A percentile compares a stretch with the other conserved stretches of the same genome.
Conservation (phyloP, 2,329 filamentous ascomycete species). For the Elsinoe batatas region DNA sequence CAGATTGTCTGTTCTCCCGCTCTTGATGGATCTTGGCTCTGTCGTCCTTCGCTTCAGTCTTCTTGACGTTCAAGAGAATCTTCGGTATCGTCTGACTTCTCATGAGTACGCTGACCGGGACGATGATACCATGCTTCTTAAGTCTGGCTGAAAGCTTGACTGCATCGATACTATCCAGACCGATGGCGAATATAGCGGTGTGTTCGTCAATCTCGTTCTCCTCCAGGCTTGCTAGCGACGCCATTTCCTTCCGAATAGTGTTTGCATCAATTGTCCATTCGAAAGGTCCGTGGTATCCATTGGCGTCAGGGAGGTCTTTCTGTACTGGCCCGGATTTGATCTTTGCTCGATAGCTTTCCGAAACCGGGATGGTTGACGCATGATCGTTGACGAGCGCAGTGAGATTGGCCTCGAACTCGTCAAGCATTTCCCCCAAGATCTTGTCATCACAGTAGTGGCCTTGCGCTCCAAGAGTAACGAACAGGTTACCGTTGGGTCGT, state of each 20-base stretch:
- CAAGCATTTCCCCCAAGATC: constrained; percentile 32
- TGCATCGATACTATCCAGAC: constrained; percentile 83
- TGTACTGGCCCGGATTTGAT: constrained; percentile 13
- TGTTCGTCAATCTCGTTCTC: constrained; percentile 43
- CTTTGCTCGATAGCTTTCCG: constrained; percentile 16
- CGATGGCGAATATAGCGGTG: constrained; percentile 67
- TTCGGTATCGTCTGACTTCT: constrained; percentile 56
- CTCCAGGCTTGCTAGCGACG: constrained; percentile 48
- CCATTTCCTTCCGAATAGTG: constrained; percentile 52
- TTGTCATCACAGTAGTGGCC: constrained; percentile 31
- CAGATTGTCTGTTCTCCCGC: not conserved
- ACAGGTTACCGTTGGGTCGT: constrained; percentile 38
- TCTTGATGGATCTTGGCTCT: not conserved
- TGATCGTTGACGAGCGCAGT: constrained; percentile 28
- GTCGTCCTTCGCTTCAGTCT: constrained; percentile 13
- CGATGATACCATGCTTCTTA: constrained; percentile 46
- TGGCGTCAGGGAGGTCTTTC: constrained; percentile 14
- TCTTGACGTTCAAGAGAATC: constrained; percentile 37
- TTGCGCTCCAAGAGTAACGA: constrained; percentile 52
- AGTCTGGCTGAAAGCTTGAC: constrained; percentile 73
- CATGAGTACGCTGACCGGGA: constrained; percentile 71
- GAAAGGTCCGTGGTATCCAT: constrained; percentile 33
- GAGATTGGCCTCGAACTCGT: constrained; percentile 34
- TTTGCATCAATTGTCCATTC: constrained; percentile 49
- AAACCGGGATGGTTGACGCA: constrained; percentile 17